Percentiles rank a stretch among this genome's conserved stretches.
These are phyloP conservation scores for Populus hybrid DNA, from an alignment of 441 rosid genomes.

Conservation along the genomic window DNA sequence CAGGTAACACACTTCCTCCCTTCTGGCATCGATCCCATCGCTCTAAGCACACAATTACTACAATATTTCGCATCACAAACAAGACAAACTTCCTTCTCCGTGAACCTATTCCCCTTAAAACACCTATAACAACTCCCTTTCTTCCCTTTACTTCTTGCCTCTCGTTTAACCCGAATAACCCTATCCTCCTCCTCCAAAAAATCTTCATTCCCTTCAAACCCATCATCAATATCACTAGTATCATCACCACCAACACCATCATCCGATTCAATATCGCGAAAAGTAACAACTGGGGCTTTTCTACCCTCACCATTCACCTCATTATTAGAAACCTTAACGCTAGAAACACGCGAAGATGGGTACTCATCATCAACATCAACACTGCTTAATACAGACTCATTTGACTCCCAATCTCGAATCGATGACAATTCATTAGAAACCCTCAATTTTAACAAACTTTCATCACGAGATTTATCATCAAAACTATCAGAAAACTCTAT, in stretches of 20 bases:
- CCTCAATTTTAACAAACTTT: constrained; percentile 40
- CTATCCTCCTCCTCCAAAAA: constrained; percentile 41
- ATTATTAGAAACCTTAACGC: constrained; percentile 30
- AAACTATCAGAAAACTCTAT: constrained; percentile 58
- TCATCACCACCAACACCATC: constrained; percentile 45
- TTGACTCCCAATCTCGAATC: constrained; percentile 76
- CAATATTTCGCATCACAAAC: constrained; percentile 94
- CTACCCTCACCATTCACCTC: constrained; percentile 52
- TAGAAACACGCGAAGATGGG: constrained; percentile 83
- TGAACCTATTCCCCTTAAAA: constrained; percentile 72
- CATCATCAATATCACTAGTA: constrained; percentile 19
- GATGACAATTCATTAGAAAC: constrained; percentile 39
- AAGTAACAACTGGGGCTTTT: constrained; percentile 62
- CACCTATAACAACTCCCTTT: constrained; percentile 85
- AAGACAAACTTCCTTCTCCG: constrained; percentile 88
- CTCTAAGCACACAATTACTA: constrained; percentile 77
- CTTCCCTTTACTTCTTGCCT: constrained; percentile 60
- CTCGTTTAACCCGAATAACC: constrained; percentile 42
- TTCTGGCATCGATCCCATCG: constrained; percentile 99
- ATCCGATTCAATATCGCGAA: constrained; percentile 41
- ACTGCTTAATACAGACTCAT: constrained; percentile 65
- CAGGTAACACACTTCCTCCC: constrained; percentile 95
- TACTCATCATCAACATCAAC: constrained; percentile 42
- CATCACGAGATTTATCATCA: constrained; percentile 48
- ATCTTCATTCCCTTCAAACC: constrained; percentile 9